Conservation (phyloP, 208 protist species). For the Jaenimonas drosophilae region DNA sequence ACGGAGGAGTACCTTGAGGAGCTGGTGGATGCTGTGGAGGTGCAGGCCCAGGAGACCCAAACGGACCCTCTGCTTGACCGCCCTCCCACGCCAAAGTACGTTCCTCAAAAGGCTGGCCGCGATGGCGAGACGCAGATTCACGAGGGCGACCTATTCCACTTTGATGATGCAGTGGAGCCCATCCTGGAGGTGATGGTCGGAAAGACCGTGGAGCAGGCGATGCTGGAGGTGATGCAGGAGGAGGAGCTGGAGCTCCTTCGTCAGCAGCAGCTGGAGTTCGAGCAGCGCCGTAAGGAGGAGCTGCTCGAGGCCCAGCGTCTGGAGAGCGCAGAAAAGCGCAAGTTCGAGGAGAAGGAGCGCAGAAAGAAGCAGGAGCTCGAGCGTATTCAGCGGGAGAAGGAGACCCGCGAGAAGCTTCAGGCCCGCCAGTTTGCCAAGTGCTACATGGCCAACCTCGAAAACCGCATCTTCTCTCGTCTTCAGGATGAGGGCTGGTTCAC, state of each 20-base stretch:
- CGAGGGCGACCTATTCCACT: slow-evolving; percentile 96
- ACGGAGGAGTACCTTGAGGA: slow-evolving; percentile 96
- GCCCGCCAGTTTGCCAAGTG: slow-evolving; percentile 90
- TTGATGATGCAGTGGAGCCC: slow-evolving; percentile 95
- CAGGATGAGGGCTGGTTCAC: slow-evolving; percentile 94
- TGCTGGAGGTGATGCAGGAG: slow-evolving; percentile 98
- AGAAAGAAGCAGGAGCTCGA: slow-evolving; percentile 91
- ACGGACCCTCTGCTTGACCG: slow-evolving; percentile 95
- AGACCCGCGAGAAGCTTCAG: slow-evolving; percentile 89
- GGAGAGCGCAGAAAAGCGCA: slow-evolving; percentile 91
- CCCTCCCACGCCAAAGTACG: slow-evolving; percentile 90
- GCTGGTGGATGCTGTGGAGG: slow-evolving; percentile 80
- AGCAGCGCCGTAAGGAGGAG: slow-evolving; percentile 94
- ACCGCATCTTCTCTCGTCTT: slow-evolving; percentile 86
- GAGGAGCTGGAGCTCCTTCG: slow-evolving; percentile 93
- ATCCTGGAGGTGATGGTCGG: slow-evolving; percentile 96
- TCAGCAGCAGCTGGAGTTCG: slow-evolving; percentile 92
- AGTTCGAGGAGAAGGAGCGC: slow-evolving; percentile 94
- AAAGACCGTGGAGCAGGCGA: slow-evolving; percentile 96
- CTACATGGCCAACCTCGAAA: slow-evolving; percentile 89
- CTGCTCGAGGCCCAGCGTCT: slow-evolving; percentile 92
- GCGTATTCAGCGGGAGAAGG: slow-evolving; percentile 83
- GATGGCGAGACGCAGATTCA: slow-evolving; percentile 95
- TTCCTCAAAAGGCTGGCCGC: slow-evolving; percentile 91
- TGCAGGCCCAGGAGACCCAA: slow-evolving; percentile 87